Base-by-base conservation (phyloP, 768 basidiomycete species). In the Botryobasidium botryosum region DNA sequence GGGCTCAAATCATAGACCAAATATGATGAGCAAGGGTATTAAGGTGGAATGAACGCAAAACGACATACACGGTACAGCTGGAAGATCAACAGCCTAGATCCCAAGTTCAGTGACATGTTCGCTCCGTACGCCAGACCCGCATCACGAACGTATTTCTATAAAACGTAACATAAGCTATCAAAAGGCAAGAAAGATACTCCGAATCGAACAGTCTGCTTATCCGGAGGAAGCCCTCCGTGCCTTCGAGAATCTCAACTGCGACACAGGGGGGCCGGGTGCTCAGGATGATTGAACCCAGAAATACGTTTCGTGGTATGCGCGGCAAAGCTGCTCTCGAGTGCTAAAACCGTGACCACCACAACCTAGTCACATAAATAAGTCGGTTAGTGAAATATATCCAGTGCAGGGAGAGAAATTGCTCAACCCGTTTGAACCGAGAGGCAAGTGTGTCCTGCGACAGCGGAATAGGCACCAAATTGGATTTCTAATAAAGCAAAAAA, bases 111-210 rank as follows among this genome's bases (percentile, higher is more conserved):
- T 0, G 68, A 68, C 26, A 80, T 67, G 53, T 75, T 75, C 23
- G 86, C 86, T n/a, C 88, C 86, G 52, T 94, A 97, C 4, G 94
- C 94, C 27, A 99, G 64, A 18, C 94, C 94, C 45, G 86, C 79
- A 5, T 94, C 94, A 33, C 94, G 79, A 49, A 99, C 87, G 50
- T 79, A 82, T 21, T 79, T 74, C 81, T 85, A 49, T n/a, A n/a
- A n/a, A n/a, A n/a, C n/a, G n/a, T n/a, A n/a, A n/a, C n/a, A n/a
- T n/a, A n/a, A n/a, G n/a, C n/a, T n/a, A n/a, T n/a, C n/a, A n/a
- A n/a, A n/a, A n/a, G n/a, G n/a, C n/a, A n/a, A n/a, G n/a, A n/a
- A n/a, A n/a, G n/a, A n/a, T n/a, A n/a, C n/a, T n/a, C n/a, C n/a
- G n/a, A n/a, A n/a, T n/a, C n/a, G n/a, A n/a, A n/a, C n/a, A n/a